Evolutionary conservation across 2,329 filamentous ascomycete species (phyloP).

Genomic region (Colletotrichum noveboracense): DNA sequence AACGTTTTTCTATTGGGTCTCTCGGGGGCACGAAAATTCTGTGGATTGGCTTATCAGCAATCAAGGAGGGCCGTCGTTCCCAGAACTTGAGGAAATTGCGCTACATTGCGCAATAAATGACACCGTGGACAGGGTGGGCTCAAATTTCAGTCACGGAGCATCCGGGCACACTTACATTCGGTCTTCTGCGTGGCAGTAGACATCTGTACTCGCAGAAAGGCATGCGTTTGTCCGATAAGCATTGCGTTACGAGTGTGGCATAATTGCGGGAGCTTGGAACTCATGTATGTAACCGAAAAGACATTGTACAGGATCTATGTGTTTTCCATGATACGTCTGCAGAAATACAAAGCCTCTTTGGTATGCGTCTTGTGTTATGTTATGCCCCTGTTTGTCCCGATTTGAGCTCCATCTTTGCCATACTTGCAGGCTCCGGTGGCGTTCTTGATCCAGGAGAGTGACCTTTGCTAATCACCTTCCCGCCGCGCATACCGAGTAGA

Average conservation of each 20-base stretch:
- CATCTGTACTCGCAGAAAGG: neutral
- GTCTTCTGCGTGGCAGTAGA: neutral
- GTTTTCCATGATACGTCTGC: neutral
- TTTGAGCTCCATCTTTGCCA: neutral
- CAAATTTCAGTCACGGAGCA: neutral
- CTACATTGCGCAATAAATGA: neutral
- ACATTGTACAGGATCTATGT: neutral
- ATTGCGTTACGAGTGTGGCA: neutral
- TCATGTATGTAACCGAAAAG: neutral
- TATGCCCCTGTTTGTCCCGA: neutral
- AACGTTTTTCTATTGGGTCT: neutral
- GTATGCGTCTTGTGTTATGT: neutral
- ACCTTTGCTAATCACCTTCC: neutral
- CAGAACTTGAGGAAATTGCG: neutral
- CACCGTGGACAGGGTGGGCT: neutral
- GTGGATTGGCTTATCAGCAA: neutral
- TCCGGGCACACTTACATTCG: neutral
- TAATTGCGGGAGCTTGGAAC: neutral
- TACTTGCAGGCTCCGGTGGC: constrained; percentile 4
- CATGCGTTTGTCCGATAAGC: accelerated
- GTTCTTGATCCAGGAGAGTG: neutral
- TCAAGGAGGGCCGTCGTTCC: neutral
- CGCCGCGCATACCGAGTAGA: neutral
- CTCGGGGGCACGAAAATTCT: neutral
- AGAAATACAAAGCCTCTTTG: neutral